A percentile compares a stretch with the other conserved stretches of the same genome.
Evolutionary conservation across 2,329 filamentous ascomycete species (phyloP).

Genomic region (Monascus ruber): DNA sequence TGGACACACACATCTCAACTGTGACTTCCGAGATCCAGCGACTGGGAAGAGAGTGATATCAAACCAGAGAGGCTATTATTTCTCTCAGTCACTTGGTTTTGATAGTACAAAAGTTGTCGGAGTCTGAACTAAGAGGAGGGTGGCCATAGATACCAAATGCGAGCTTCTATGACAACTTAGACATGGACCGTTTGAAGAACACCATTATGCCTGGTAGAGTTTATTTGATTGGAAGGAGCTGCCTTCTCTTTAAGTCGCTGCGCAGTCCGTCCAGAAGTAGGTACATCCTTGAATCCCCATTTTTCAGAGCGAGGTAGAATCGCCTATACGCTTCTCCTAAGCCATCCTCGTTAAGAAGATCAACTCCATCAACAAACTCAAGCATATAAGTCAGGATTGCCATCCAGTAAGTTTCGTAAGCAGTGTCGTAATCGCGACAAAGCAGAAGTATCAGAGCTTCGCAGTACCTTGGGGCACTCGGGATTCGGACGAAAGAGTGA

Average conservation of each 20-base stretch:
- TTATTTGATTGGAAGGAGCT: too few relatives aligned
- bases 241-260: too few relatives aligned
- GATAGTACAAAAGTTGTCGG: too few relatives aligned
- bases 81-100: conserved; percentile 21
- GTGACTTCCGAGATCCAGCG: conserved; percentile 23
- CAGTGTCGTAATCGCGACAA: conserved; percentile 9
- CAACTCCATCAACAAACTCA: conserved; percentile 10
- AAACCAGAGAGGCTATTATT: conserved; percentile 29
- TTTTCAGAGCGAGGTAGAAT: conserved; percentile 10
- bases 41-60: conserved; percentile 16
- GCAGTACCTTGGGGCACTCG: conserved; percentile 6
- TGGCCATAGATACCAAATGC: too few relatives aligned
- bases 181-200: background rate
- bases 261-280: conserved; percentile 8
- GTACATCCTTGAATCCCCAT: conserved; percentile 8
- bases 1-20: conserved; percentile 36
- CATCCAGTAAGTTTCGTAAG: conserved; percentile 8
- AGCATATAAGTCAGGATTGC: conserved; percentile 10
- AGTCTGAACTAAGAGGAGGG: too few relatives aligned
- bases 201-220: too few relatives aligned
- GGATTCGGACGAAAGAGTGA: conserved; percentile 7
- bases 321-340: conserved; percentile 5
- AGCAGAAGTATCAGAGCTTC: conserved; percentile 10
- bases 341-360: conserved; percentile 6
- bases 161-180: background rate